Percentiles rank a stretch among this genome's conserved stretches.
Evolutionary conservation across 257 asterid genomes (phyloP).

Genomic region (Petunia axillaris): DNA sequence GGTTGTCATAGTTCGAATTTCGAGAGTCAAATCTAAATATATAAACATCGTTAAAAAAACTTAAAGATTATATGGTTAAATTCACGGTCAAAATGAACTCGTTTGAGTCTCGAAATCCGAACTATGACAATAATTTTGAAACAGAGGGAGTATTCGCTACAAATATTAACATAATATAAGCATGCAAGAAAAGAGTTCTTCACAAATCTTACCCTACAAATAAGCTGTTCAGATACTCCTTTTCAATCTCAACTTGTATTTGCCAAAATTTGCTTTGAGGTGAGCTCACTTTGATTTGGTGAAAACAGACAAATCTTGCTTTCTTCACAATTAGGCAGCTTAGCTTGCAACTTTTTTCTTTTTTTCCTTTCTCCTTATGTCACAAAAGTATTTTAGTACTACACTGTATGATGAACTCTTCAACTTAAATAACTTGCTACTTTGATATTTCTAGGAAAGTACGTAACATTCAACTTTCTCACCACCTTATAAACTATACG

Average conservation of each 20-base stretch:
- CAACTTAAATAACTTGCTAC: conserved; percentile 12
- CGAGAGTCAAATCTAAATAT: too few species aligned
- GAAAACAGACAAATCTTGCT: conserved; percentile 16
- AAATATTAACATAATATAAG: background rate
- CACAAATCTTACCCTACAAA: background rate
- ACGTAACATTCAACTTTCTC: background rate
- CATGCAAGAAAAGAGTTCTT: background rate
- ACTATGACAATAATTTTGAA: too few species aligned
- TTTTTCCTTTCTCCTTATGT: background rate
- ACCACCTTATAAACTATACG: background rate
- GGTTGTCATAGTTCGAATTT: too few species aligned
- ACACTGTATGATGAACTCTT: background rate
- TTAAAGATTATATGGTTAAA: too few species aligned
- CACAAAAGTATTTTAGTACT: conserved; percentile 5
- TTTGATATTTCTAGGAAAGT: conserved; percentile 23
- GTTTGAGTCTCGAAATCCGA: too few species aligned
- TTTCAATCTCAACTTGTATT: conserved; percentile 1
- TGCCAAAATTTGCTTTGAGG: background rate
- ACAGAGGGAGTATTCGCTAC: too few species aligned
- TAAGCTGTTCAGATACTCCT: background rate
- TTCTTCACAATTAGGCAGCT: background rate
- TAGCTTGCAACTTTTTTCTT: background rate
- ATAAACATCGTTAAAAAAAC: too few species aligned
- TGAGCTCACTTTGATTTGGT: conserved; percentile 11
- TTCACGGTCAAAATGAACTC: too few species aligned